phyloP scores from a whole-genome alignment of 169 alveolate species.

The Eimeria tenella region DNA sequence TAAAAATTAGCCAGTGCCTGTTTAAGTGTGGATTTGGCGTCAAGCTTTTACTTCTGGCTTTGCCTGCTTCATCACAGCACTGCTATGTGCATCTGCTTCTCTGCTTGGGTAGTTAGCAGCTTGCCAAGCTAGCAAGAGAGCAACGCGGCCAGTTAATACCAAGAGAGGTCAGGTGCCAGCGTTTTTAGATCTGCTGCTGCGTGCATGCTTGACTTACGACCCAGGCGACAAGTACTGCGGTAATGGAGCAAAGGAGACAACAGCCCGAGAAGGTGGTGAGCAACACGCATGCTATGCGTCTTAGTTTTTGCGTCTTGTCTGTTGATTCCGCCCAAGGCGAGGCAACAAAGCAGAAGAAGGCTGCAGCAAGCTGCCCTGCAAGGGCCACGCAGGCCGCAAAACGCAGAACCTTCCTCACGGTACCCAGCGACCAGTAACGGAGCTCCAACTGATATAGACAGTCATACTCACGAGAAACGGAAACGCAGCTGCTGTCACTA shows the following conservation, averaged over 20 bases:
- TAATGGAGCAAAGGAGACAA: slow-evolving; percentile 23
- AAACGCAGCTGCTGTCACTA: not conserved
- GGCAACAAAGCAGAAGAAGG: slow-evolving; percentile 30
- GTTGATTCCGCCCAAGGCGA: slow-evolving; percentile 40
- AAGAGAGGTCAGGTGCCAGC: too few relatives aligned
- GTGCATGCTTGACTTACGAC: slow-evolving; percentile 21
- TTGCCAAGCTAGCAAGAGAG: too few relatives aligned
- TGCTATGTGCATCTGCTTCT: too few relatives aligned
- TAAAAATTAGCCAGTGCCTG: too few relatives aligned
- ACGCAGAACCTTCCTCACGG: slow-evolving; percentile 12
- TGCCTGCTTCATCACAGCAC: too few relatives aligned
- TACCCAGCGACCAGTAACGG: slow-evolving; percentile 22
- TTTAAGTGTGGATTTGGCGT: too few relatives aligned
- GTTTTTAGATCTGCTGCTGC: too few relatives aligned
- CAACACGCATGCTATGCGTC: not conserved
- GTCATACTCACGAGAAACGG: slow-evolving; percentile 3
- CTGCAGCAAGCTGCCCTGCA: slow-evolving; percentile 43
- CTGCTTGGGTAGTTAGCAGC: too few relatives aligned
- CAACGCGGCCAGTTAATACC: too few relatives aligned
- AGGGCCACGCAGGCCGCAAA: slow-evolving; percentile 30
- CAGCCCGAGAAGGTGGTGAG: slow-evolving; percentile 35
- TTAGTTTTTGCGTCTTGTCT: not conserved
- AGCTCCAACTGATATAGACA: slow-evolving; percentile 27
- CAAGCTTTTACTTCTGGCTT: too few relatives aligned
- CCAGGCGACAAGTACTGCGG: slow-evolving; percentile 32